Evolutionary conservation across 352 stramenopile genomes (phyloP).

Genomic region (Phytophthora parvispora): DNA sequence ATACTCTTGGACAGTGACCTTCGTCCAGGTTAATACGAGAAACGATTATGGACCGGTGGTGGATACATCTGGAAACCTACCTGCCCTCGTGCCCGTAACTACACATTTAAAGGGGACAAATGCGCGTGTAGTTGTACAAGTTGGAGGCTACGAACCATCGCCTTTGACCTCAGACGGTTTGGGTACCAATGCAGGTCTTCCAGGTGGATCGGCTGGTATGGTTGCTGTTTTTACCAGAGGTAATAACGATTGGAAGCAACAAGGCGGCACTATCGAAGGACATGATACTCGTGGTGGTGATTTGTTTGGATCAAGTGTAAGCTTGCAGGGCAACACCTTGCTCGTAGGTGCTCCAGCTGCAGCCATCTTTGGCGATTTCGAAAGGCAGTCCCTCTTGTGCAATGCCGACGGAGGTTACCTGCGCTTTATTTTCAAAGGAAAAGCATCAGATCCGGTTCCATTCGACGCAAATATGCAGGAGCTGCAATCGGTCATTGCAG

Average conservation of each 20-base stretch:
- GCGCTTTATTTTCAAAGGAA: slow-evolving; percentile 65
- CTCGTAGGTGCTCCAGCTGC: slow-evolving; percentile 76
- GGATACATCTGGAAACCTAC: slow-evolving; percentile 75
- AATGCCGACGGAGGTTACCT: slow-evolving; percentile 82
- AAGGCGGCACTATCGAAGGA: slow-evolving; percentile 62
- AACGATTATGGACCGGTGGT: slow-evolving; percentile 78
- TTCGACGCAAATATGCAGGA: slow-evolving; percentile 66
- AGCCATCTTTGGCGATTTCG: slow-evolving; percentile 77
- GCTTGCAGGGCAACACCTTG: slow-evolving; percentile 55
- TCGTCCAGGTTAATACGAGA: slow-evolving; percentile 81
- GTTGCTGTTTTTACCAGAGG: slow-evolving; percentile 70
- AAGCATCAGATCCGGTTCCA: slow-evolving; percentile 59
- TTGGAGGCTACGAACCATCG: slow-evolving; percentile 59
- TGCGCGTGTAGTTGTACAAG: slow-evolving; percentile 56
- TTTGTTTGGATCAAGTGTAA: slow-evolving; percentile 82
- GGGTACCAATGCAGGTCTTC: slow-evolving; percentile 58
- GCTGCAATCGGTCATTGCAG: slow-evolving; percentile 62
- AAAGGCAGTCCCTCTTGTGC: slow-evolving; percentile 79
- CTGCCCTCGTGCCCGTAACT: slow-evolving; percentile 65
- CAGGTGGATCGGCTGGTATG: slow-evolving; percentile 68
- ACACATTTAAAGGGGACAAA: slow-evolving; percentile 69
- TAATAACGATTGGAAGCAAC: slow-evolving; percentile 83
- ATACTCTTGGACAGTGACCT: slow-evolving; percentile 90
- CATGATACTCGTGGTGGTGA: slow-evolving; percentile 73
- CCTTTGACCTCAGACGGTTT: slow-evolving; percentile 39